phyloP scores from a whole-genome alignment of 1,284 basidiomycete species.

The Trichosporon asahii region DNA sequence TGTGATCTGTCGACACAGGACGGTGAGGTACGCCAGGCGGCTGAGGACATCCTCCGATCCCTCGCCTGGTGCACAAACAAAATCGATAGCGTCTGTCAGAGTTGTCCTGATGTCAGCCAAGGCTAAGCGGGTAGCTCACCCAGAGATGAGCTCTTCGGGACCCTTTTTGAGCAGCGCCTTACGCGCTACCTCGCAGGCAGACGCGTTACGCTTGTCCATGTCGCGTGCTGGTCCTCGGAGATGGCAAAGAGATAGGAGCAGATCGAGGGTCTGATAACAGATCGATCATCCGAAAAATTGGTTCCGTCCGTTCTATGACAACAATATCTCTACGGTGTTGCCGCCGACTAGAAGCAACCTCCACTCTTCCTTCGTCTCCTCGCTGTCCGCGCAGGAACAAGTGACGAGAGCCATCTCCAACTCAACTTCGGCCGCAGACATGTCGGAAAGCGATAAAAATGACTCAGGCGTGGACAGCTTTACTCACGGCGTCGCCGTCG shows the following conservation, averaged over 20 bases:
- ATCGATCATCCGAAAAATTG: slow-evolving; percentile 10
- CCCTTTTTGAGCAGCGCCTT: slow-evolving; percentile 30
- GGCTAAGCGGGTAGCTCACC: slow-evolving; percentile 18
- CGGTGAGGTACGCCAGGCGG: not conserved
- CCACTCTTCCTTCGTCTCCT: slow-evolving; percentile 1
- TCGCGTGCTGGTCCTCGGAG: slow-evolving; percentile 6
- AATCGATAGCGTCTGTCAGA: slow-evolving; percentile 14
- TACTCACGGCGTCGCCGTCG: slow-evolving; percentile 70
- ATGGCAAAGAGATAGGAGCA: not conserved
- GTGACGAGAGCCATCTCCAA: not conserved
- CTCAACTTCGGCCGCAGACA: not conserved
- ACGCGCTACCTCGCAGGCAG: slow-evolving; percentile 23
- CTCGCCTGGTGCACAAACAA: not conserved
- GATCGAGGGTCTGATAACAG: slow-evolving; percentile 1
- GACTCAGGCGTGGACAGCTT: slow-evolving; percentile 55
- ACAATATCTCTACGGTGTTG: slow-evolving; percentile 11
- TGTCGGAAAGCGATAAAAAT: not conserved
- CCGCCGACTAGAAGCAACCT: not conserved
- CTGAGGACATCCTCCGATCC: not conserved
- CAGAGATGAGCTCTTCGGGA: slow-evolving; percentile 21
- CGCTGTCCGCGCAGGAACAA: not conserved
- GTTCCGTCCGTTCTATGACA: slow-evolving; percentile 10
- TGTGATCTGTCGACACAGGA: not conserved
- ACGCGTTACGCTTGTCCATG: slow-evolving; percentile 16
- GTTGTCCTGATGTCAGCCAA: slow-evolving; percentile 11